Percentiles rank a stretch among this genome's conserved stretches.
Evolutionary conservation across 805 yeast species (phyloP).

Genomic region (Yamadazyma takamatsuzukensis): DNA sequence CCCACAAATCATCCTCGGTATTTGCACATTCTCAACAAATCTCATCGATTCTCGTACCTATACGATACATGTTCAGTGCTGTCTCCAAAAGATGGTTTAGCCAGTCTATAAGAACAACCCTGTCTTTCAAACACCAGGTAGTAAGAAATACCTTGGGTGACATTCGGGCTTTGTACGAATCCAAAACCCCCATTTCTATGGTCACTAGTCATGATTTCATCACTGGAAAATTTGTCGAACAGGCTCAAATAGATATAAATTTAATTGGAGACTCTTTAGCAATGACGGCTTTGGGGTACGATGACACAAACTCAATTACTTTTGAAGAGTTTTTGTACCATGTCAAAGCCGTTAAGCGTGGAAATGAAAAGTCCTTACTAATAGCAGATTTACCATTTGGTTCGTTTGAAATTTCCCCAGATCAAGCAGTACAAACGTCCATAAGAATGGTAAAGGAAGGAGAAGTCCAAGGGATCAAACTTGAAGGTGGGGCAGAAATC

Average conservation of each 20-base stretch:
- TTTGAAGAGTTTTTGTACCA: slow-evolving; percentile 80
- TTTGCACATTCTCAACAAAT: too few relatives aligned
- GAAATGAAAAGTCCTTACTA: slow-evolving; percentile 59
- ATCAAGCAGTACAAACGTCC: slow-evolving; percentile 61
- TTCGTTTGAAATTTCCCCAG: slow-evolving; percentile 60
- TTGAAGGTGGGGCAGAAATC: slow-evolving; percentile 77
- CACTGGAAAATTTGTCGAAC: slow-evolving; percentile 66
- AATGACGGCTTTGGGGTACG: slow-evolving; percentile 84
- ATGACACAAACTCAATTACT: slow-evolving; percentile 68
- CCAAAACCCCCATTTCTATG: slow-evolving; percentile 30
- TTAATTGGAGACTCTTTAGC: slow-evolving; percentile 91
- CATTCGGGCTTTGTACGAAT: slow-evolving; percentile 14
- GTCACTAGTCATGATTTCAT: slow-evolving; percentile 90
- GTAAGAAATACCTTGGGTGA: slow-evolving; percentile 20
- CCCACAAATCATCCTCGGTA: too few relatives aligned
- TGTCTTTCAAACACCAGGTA: slow-evolving; percentile 9
- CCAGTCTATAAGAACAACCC: not conserved
- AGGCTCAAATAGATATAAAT: slow-evolving; percentile 62
- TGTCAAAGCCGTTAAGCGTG: slow-evolving; percentile 72
- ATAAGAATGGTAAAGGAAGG: slow-evolving; percentile 52
- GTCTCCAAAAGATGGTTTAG: slow-evolving; percentile 2
- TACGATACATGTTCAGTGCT: not conserved
- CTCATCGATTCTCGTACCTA: too few relatives aligned
- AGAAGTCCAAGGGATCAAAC: slow-evolving; percentile 67
- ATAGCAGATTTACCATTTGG: slow-evolving; percentile 92